Evolutionary conservation across 768 basidiomycete genomes (phyloP).

Genomic region (Cytidiella melzeri): DNA sequence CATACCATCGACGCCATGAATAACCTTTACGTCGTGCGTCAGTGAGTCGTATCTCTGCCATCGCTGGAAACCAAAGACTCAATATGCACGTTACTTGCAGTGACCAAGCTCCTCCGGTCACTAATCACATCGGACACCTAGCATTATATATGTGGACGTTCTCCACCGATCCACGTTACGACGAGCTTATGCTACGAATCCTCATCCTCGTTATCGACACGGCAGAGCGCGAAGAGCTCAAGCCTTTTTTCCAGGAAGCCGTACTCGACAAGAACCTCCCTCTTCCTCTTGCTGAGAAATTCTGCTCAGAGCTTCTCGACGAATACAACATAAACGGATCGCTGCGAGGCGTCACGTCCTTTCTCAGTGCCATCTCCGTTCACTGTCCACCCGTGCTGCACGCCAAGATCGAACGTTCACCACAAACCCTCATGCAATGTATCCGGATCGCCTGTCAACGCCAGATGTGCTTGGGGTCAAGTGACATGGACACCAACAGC

Average conservation of each 20-base stretch:
- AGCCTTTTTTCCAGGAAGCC: background rate
- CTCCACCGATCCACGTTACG: background rate
- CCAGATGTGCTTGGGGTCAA: background rate
- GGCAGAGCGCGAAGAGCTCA: background rate
- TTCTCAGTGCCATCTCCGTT: background rate
- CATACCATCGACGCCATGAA: background rate
- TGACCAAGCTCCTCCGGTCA: background rate
- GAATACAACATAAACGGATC: background rate
- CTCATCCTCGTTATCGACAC: background rate
- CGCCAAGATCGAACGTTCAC: background rate
- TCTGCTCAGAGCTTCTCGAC: background rate
- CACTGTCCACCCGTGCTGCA: background rate
- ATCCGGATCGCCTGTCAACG: background rate
- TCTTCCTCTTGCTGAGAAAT: background rate
- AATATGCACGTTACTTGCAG: too few relatives aligned
- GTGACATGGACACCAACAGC: background rate
- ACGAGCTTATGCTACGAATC: background rate
- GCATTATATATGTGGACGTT: background rate
- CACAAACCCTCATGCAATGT: background rate
- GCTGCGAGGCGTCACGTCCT: background rate
- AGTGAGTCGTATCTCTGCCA: too few relatives aligned
- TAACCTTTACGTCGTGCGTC: background rate
- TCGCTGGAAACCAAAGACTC: too few relatives aligned
- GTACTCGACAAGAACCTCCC: background rate
- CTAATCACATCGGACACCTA: background rate